Conservation (phyloP, 129 eudicot genomes). For the Dittrichia graveolens region DNA sequence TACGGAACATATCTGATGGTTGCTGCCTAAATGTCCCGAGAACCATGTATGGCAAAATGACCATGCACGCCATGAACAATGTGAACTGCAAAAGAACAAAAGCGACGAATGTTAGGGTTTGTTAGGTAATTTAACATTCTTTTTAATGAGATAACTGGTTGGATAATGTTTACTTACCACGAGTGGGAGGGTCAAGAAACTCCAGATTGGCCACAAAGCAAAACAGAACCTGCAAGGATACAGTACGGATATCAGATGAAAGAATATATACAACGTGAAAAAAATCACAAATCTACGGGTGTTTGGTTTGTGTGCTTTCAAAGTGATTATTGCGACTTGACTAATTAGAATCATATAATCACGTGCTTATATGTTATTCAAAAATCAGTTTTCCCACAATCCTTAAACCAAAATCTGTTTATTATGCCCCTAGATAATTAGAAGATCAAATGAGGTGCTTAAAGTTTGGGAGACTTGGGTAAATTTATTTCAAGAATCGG, state of each 20-base stretch:
- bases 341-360: constrained; percentile 2
- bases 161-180: constrained; percentile 47
- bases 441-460: neutral
- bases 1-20: constrained; percentile 65
- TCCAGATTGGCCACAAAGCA: constrained; percentile 95
- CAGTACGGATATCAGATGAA: neutral
- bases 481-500: neutral
- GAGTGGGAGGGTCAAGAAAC: constrained; percentile 90
- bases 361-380: neutral
- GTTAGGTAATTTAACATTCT: neutral
- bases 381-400: neutral
- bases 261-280: too few species aligned
- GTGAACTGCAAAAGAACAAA: constrained; percentile 57
- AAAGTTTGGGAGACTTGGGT: neutral
- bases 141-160: neutral
- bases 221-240: constrained; percentile 66
- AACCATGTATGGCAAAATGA: constrained; percentile 71
- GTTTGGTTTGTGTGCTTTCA: too few species aligned
- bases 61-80: constrained; percentile 91
- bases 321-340: neutral
- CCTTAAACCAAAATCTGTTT: neutral
- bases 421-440: neutral
- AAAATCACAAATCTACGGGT: too few species aligned
- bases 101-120: neutral
- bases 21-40: constrained; percentile 57